Evolutionary conservation across 1,139 yeast genomes (phyloP), one percentile per base, ranked within the genome.

Genomic region (Zhuliangozyma blackwelliae): DNA sequence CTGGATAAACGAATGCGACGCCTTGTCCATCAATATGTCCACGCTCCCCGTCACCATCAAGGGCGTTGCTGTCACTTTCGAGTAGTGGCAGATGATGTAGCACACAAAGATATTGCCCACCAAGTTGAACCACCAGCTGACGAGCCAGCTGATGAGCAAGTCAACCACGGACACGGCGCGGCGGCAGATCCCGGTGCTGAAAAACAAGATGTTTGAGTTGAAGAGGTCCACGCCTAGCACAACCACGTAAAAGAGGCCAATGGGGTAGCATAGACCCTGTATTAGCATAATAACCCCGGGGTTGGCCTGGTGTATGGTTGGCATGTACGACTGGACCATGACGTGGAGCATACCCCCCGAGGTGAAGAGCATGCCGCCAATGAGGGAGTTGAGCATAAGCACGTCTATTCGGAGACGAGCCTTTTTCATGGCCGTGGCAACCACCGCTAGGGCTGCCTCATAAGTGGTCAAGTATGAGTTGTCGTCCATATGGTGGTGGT

Each of bases 391-490:
- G 25, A 83, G 51, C 0, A 77, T 47, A 23, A 84, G 55, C 2
- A 79, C 69, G 41, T 79, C 81, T 5, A 79, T 46, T 40, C 78
- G 69, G 20, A 82, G 68, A 51, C 94, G 68, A 2, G 90, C 75
- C 52, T 84, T 84, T 54, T 84, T 84, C 92, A 83, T 84, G 2
- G 87, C 71, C 0, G 92, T 84, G 7, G 94, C 94, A 25, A 84
- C 89, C 34, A 82, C 82, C 0, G 92, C 92, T 36, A 84, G 57
- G 1, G 92, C 92, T 1, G 92, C 80, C 49, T 84, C 94, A 55
- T 83, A 79, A 8, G 90, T 85, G 6, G 88, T 77, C 37, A 82
- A 68, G 52, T 82, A 83, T 47, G 68, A 60, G 8, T 77, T 64
- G 44, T 80, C 85, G 44, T 67, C 72, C 48, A 45, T 45, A 19